Percentiles rank a stretch among this genome's conserved stretches.
phyloP scores from a whole-genome alignment of 805 yeast species.

The Pichia rugopelliculosa region DNA sequence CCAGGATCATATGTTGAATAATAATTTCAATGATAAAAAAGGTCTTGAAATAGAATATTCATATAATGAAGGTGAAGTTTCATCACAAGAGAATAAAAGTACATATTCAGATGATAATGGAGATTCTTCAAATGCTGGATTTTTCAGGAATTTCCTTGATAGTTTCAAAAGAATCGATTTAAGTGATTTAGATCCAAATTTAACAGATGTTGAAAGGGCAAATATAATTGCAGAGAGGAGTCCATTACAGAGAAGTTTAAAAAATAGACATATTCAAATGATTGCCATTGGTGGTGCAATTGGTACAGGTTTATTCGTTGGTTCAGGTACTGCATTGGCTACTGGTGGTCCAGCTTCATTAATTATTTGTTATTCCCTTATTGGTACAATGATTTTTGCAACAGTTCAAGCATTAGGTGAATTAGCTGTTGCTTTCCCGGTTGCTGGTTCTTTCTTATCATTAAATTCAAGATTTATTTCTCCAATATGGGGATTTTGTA shows the following conservation, averaged over 20 bases:
- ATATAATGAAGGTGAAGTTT: neutral
- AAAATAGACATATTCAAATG: constrained; percentile 63
- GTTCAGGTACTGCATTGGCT: constrained; percentile 52
- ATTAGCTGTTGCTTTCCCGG: constrained; percentile 51
- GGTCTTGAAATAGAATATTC: neutral
- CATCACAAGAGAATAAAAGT: neutral
- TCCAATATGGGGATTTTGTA: constrained; percentile 50
- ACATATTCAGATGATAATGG: neutral
- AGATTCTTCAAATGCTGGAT: constrained; percentile 1
- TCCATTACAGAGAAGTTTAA: constrained; percentile 41
- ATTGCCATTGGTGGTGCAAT: constrained; percentile 76
- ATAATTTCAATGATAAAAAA: neutral
- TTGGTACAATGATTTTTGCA: constrained; percentile 50
- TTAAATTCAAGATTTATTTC: constrained; percentile 52
- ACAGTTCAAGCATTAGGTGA: constrained; percentile 60
- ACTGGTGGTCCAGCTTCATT: constrained; percentile 65
- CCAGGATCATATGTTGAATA: too few species aligned
- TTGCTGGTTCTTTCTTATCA: constrained; percentile 48
- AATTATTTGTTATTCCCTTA: constrained; percentile 47
- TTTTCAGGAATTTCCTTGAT: constrained; percentile 16
- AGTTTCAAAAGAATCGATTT: constrained; percentile 19
- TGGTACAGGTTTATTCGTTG: constrained; percentile 74
- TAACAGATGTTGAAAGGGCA: constrained; percentile 36
- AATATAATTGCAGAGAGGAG: constrained; percentile 38
- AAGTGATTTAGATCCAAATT: constrained; percentile 32